Base-by-base conservation (phyloP, 805 yeast species). In the Maudiozyma saulgeensis region DNA sequence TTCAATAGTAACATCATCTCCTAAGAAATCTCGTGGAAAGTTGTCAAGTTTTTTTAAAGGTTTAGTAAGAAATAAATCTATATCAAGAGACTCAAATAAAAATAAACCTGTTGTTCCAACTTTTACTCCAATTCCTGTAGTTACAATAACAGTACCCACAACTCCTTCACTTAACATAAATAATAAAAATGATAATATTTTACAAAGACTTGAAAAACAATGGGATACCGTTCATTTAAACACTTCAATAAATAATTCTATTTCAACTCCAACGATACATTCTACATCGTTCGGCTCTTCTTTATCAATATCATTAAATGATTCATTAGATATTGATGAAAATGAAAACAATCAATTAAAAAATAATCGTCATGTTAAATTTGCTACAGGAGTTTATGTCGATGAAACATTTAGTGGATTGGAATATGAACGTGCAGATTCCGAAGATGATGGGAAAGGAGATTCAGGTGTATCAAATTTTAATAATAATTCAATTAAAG, bases 401-500 rank as follows among this genome's bases (percentile, higher is more conserved):
- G 53, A 51, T 23, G 63, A 63, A 43, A 64, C 68, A 3, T 63
- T 57, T 54, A 54, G 64, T 11, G 49, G 63, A 3, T 43, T 21
- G 8, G 68, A 62, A 43, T 65, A 65, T 41, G 56, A 54, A 9
- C 58, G 68, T 49, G 54, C 60, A 9, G 64, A 60, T 42, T 55
- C 48, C 43, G 53, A 45, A 15, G 41, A 37, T 31, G 35, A n/a
- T 11, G n/a, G 23, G 7, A 12, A 37, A 46, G 25, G n/a, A 2
- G 23, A 37, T 4, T 13, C 38, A 48, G 23, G 46, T 45, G 41
- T 45, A 41, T 26, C 52, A 52, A 56, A 40, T 48, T 39, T 38
- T 34, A 15, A 31, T 21, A 47, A 66, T 26, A 52, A 50, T 5
- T 56, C 57, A 48, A 79, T 85, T 55, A 79, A 87, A 62, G 67